Evolutionary conservation across 2,329 filamentous ascomycete species (phyloP).

Genomic region (Nakataea oryzae): DNA sequence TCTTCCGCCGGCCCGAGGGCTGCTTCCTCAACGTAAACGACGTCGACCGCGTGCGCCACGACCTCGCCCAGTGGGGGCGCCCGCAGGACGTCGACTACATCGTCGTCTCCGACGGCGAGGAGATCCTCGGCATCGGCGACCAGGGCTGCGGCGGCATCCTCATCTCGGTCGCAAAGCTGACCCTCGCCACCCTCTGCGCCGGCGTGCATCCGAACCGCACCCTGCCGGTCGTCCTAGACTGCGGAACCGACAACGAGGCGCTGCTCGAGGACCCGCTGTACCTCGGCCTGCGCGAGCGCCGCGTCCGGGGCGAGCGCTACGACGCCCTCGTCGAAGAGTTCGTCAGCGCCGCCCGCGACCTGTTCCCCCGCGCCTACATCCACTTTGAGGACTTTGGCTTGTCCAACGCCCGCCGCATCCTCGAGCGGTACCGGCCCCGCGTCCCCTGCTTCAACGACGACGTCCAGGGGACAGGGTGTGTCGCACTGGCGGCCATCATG

Average conservation of each 20-base stretch:
- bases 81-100: constrained; percentile 78
- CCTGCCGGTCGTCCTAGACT: constrained; percentile 74
- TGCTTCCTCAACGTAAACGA: constrained; percentile 71
- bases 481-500: constrained; percentile 75
- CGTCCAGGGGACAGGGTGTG: constrained; percentile 80
- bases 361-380: constrained; percentile 72
- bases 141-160: constrained; percentile 79
- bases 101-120: constrained; percentile 56
- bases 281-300: constrained; percentile 58
- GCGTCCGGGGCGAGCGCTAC: constrained; percentile 62
- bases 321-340: constrained; percentile 70
- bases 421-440: constrained; percentile 63
- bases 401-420: constrained; percentile 59
- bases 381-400: constrained; percentile 88
- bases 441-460: constrained; percentile 88
- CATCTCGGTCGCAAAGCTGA: constrained; percentile 76
- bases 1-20: constrained; percentile 71
- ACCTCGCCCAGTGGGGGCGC: constrained; percentile 57
- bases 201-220: constrained; percentile 73
- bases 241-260: constrained; percentile 71
- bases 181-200: constrained; percentile 75
- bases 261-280: constrained; percentile 71
- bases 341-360: constrained; percentile 53
- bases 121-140: constrained; percentile 83
- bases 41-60: constrained; percentile 51